These are phyloP conservation scores for Quercus aquifolioides DNA, from an alignment of 306 rosid genomes.

Conservation along the genomic window DNA sequence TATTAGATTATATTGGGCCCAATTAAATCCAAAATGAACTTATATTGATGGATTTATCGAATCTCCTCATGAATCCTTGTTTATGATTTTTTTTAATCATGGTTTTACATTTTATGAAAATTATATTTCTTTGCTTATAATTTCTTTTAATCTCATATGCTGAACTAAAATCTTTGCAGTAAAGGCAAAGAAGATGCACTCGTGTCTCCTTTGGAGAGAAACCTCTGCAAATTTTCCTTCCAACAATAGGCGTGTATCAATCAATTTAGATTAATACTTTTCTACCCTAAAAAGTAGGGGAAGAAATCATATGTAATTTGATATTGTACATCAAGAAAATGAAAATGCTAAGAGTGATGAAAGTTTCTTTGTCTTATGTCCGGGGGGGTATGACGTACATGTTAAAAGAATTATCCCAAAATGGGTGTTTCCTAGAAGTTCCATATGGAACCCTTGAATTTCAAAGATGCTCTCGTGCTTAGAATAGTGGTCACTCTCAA, in stretches of 20 bases:
- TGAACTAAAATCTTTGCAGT: neutral
- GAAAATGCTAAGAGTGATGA: neutral
- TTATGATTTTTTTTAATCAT: no score
- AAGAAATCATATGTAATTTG: neutral
- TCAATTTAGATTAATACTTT: neutral
- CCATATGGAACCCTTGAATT: slow-evolving; percentile 24
- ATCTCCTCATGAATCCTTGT: no score
- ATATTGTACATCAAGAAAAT: neutral
- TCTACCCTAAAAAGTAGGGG: neutral
- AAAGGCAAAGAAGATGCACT: neutral
- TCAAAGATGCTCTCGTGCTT: slow-evolving; percentile 28
- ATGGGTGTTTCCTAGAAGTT: slow-evolving; percentile 49
- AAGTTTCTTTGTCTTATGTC: slow-evolving; percentile 15
- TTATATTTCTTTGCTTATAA: no score
- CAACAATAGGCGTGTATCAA: neutral
- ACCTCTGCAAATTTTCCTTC: neutral
- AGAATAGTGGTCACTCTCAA: slow-evolving; percentile 32
- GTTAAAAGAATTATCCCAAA: slow-evolving; percentile 4
- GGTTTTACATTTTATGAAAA: no score
- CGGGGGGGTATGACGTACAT: slow-evolving; percentile 6
- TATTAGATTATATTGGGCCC: no score
- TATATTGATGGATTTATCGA: no score
- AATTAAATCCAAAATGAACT: no score
- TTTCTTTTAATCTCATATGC: no score
- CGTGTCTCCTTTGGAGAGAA: neutral